Evolutionary conservation across 2,329 filamentous ascomycete species (phyloP).

Genomic region (Fusarium nurragi): DNA sequence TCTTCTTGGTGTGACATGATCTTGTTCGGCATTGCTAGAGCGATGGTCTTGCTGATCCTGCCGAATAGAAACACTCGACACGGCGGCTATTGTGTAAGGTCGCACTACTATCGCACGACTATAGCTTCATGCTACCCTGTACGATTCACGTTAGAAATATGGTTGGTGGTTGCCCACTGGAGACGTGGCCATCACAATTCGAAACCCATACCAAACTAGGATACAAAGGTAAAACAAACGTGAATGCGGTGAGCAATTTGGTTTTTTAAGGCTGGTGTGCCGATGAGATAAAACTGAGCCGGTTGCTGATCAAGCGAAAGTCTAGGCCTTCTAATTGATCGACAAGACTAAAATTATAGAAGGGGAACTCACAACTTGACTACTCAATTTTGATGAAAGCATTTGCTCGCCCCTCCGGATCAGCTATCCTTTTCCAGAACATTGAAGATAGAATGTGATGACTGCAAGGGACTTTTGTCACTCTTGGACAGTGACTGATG

Average conservation of each 20-base stretch:
- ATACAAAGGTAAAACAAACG: constrained; percentile 7
- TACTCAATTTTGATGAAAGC: neutral
- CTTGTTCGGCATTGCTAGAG: constrained; percentile 14
- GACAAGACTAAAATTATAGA: too few species aligned
- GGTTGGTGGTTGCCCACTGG: constrained; percentile 27
- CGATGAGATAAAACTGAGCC: too few species aligned
- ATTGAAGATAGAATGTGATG: neutral
- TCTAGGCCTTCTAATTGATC: too few species aligned
- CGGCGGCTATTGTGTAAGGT: constrained; percentile 29
- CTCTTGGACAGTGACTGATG: constrained; percentile 1
- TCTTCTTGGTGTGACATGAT: constrained; percentile 27
- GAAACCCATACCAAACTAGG: neutral
- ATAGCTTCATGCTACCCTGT: constrained; percentile 25
- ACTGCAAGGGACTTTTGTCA: constrained; percentile 8
- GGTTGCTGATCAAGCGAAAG: too few species aligned
- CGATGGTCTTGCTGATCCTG: constrained; percentile 3
- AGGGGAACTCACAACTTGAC: too few species aligned
- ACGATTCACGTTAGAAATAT: constrained; percentile 20
- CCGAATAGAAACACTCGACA: constrained; percentile 27
- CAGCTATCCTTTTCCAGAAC: neutral
- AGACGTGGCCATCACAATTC: constrained; percentile 27
- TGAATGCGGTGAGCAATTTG: constrained; percentile 21
- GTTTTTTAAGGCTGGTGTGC: too few species aligned
- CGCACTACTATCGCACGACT: constrained; percentile 37
- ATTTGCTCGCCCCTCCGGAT: too few species aligned